These are phyloP conservation scores for Clarkia xantiana DNA, from an alignment of 345 rosid species.

Conservation along the genomic window DNA sequence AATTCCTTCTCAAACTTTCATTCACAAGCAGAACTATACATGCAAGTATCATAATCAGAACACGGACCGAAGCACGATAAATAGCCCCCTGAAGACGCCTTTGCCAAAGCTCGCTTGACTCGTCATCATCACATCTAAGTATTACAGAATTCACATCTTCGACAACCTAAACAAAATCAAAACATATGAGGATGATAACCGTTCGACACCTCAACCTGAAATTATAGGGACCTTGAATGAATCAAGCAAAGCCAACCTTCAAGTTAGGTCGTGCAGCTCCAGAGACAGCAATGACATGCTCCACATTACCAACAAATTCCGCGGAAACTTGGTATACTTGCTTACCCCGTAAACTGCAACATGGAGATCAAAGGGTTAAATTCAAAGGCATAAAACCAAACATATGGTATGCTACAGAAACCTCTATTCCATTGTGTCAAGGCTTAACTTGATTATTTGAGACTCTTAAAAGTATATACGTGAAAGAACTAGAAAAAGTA, in stretches of 20 bases:
- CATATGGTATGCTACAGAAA: not conserved
- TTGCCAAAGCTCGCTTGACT: constrained; percentile 63
- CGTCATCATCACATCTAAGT: constrained; percentile 55
- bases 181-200: constrained; percentile 1
- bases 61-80: constrained; percentile 69
- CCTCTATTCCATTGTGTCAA: not conserved
- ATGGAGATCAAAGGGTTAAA: not conserved
- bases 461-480: no score
- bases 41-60: not conserved
- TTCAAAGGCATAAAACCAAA: not conserved
- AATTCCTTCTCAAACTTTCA: no score
- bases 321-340: constrained; percentile 57
- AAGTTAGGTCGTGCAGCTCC: constrained; percentile 40
- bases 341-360: constrained; percentile 67
- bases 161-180: constrained; percentile 37
- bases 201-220: constrained; percentile 3
- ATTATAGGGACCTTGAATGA: not conserved
- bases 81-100: constrained; percentile 78
- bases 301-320: constrained; percentile 54
- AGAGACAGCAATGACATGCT: constrained; percentile 64
- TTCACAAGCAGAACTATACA: no score
- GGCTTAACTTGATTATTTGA: no score
- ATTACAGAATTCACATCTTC: constrained; percentile 76
- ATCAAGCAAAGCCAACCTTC: constrained; percentile 28
- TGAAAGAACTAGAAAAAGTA: not conserved